A percentile compares a stretch with the other conserved stretches of the same genome.
These are phyloP conservation scores for Penicillium sp. DNA, from an alignment of 2,329 filamentous ascomycete species.

Conservation along the genomic window DNA sequence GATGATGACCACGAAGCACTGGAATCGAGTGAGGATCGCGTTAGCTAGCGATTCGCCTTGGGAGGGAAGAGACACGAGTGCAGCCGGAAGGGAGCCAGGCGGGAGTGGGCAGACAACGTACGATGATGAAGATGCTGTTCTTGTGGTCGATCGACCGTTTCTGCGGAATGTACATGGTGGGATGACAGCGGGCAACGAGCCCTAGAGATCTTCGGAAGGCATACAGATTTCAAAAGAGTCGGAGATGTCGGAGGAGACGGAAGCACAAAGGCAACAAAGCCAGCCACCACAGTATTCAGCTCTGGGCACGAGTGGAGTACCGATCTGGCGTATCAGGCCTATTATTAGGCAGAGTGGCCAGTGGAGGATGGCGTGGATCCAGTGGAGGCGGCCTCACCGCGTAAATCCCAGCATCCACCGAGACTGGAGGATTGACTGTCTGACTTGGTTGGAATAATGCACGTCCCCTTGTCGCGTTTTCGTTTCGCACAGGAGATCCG, in stretches of 20 bases:
- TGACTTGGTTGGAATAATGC: too few species aligned
- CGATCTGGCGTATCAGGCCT: conserved; percentile 7
- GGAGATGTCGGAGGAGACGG: conserved; percentile 7
- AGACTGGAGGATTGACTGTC: conserved; percentile 1
- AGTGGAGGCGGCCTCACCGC: conserved; percentile 9
- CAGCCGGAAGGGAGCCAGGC: conserved; percentile 1
- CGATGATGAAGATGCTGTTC: conserved; percentile 32
- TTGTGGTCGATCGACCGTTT: conserved; percentile 19
- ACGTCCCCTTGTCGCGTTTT: too few species aligned
- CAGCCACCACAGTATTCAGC: conserved; percentile 11
- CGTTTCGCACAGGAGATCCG: too few species aligned
- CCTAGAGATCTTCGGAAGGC: conserved; percentile 18
- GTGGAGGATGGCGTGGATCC: conserved; percentile 11
- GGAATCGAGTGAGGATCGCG: not conserved
- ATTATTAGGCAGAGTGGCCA: conserved; percentile 14
- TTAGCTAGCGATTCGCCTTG: conserved; percentile 4
- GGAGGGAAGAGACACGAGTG: too few species aligned
- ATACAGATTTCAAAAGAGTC: conserved; percentile 15
- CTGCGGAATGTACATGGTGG: conserved; percentile 25
- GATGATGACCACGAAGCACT: conserved; percentile 24
- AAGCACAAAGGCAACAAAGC: conserved; percentile 7
- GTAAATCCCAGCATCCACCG: conserved; percentile 1
- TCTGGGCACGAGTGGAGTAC: conserved; percentile 15
- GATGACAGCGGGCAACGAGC: conserved; percentile 11
- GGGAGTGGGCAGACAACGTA: conserved; percentile 18